phyloP scores from a whole-genome alignment of 2,329 filamentous ascomycete genomes.

The Mycosphaerelloides madeirae region DNA sequence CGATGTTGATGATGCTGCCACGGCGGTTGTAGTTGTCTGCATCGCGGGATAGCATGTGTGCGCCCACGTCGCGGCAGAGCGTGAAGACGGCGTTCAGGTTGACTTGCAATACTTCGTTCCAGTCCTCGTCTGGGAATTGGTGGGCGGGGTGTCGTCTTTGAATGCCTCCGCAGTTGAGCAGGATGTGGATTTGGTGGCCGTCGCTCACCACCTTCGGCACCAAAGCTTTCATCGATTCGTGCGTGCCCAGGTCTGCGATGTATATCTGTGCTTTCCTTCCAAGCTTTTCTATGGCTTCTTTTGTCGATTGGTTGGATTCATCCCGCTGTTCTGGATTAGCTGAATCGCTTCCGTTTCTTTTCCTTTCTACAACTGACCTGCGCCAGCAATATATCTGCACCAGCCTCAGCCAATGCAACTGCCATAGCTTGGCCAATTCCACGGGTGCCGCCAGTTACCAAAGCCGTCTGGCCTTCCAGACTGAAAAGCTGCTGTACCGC shows the following conservation, averaged over 20 bases:
- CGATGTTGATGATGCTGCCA: slow-evolving; percentile 79
- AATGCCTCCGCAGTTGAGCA: slow-evolving; percentile 84
- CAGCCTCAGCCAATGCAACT: slow-evolving; percentile 47
- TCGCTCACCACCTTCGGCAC: slow-evolving; percentile 58
- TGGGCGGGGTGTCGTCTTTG: slow-evolving; percentile 73
- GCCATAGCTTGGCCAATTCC: slow-evolving; percentile 51
- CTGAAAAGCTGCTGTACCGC: slow-evolving; percentile 44
- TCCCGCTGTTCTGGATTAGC: slow-evolving; percentile 44
- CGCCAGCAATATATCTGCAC: slow-evolving; percentile 48
- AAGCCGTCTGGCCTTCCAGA: slow-evolving; percentile 46
- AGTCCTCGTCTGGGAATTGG: slow-evolving; percentile 70
- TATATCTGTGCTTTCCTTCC: slow-evolving; percentile 65
- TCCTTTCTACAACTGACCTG: slow-evolving; percentile 34
- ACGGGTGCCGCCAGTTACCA: slow-evolving; percentile 48
- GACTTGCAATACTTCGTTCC: slow-evolving; percentile 77
- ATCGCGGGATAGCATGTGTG: slow-evolving; percentile 65
- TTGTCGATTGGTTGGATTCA: slow-evolving; percentile 53
- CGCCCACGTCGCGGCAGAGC: slow-evolving; percentile 69
- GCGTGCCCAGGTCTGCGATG: slow-evolving; percentile 62
- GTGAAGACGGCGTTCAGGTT: slow-evolving; percentile 81
- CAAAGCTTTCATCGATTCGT: slow-evolving; percentile 57
- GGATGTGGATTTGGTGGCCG: slow-evolving; percentile 64
- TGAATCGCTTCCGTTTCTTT: background rate
- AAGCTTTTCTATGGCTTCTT: slow-evolving; percentile 57
- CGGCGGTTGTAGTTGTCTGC: slow-evolving; percentile 50